Percentiles rank a stretch among this genome's conserved stretches.
These are phyloP conservation scores for Kitagawia praeruptora DNA, from an alignment of 129 eudicot species.

Conservation along the genomic window DNA sequence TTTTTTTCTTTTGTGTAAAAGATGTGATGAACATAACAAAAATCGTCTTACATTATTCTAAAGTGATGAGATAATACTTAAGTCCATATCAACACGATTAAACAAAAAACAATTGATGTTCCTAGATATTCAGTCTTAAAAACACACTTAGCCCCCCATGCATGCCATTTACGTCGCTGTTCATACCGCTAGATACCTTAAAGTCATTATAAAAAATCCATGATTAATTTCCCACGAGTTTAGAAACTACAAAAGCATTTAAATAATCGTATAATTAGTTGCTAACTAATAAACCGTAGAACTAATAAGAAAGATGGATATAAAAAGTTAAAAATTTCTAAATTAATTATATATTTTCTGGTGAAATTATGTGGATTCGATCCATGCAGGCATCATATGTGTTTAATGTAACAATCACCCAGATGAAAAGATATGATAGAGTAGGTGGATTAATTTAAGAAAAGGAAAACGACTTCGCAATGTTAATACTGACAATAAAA, in stretches of 20 bases:
- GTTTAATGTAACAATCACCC: neutral
- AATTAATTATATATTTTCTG: too few relatives aligned
- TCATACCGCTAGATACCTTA: neutral
- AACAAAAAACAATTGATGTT: neutral
- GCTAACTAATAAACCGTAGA: too few relatives aligned
- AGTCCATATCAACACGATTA: neutral
- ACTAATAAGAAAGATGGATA: too few relatives aligned
- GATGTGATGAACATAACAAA: too few relatives aligned
- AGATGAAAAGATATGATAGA: neutral
- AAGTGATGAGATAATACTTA: neutral
- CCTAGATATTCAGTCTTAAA: neutral
- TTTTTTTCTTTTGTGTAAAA: too few relatives aligned
- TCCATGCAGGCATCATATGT: neutral
- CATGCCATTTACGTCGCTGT: neutral
- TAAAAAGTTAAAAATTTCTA: too few relatives aligned
- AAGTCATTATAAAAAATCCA: too few relatives aligned
- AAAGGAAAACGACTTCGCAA: slow-evolving; percentile 5
- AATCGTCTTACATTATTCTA: neutral
- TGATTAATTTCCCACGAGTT: too few relatives aligned
- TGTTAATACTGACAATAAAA: neutral
- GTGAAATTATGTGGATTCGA: neutral
- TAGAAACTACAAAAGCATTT: too few relatives aligned
- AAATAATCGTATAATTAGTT: too few relatives aligned
- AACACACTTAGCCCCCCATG: neutral
- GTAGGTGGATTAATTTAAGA: neutral